These are phyloP conservation scores for Podospora comata DNA, from an alignment of 495 filamentous ascomycete species.

Conservation along the genomic window DNA sequence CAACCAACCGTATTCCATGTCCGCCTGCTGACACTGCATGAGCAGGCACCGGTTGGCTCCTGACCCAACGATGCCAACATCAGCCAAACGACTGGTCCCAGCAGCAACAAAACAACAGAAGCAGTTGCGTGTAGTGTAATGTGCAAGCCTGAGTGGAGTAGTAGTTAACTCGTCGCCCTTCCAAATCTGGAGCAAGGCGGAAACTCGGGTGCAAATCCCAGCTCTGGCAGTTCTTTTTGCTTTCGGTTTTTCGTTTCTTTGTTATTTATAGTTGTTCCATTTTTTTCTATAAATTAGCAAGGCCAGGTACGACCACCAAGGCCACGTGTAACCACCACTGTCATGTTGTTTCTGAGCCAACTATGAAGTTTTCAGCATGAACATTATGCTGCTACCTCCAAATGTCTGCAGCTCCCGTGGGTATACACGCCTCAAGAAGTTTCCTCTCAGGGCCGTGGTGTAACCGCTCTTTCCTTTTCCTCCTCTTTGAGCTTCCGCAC, in stretches of 20 bases:
- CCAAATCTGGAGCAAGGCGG: constrained; percentile 20
- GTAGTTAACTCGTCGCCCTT: constrained; percentile 33
- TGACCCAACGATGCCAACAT: neutral
- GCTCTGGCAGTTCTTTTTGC: constrained; percentile 17
- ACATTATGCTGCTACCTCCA: too few species aligned
- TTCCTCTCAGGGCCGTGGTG: neutral
- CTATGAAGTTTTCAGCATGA: too few species aligned
- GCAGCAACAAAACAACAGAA: neutral
- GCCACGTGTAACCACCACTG: too few species aligned
- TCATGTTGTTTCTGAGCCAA: too few species aligned
- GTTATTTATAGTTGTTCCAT: too few species aligned
- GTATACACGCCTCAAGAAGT: too few species aligned
- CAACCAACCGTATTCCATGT: too few species aligned
- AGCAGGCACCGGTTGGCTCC: too few species aligned
- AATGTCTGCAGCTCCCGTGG: too few species aligned
- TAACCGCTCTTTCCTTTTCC: constrained; percentile 22
- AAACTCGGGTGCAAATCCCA: constrained; percentile 31
- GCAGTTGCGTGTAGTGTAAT: constrained; percentile 10
- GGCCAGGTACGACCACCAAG: too few species aligned
- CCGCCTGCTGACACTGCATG: too few species aligned
- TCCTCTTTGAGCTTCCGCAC: constrained; percentile 28
- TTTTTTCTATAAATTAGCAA: too few species aligned
- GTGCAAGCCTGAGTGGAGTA: constrained; percentile 27
- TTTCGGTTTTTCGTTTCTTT: constrained; percentile 8
- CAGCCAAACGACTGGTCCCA: neutral